phyloP scores from a whole-genome alignment of 352 stramenopile genomes.

The Phytophthora multivora region DNA sequence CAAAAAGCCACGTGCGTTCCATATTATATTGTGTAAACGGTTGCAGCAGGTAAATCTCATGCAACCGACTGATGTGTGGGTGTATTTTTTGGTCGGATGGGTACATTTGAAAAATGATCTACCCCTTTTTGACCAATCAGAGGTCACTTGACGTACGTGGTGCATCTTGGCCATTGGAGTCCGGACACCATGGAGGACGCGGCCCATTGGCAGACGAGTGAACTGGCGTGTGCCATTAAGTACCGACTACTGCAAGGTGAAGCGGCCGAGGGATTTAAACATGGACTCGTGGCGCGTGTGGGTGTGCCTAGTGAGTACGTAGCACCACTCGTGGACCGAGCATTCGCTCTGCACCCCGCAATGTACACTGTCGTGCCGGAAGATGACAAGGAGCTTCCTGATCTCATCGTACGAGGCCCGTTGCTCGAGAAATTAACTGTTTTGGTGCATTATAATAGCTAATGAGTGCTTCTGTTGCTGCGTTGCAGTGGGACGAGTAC shows the following conservation, averaged over 20 bases:
- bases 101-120: conserved; percentile 16
- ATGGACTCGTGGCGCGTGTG: conserved; percentile 40
- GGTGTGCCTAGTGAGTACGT: conserved; percentile 50
- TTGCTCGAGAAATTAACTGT: neutral
- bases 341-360: conserved; percentile 51
- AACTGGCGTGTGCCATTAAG: conserved; percentile 40
- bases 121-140: conserved; percentile 19
- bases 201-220: conserved; percentile 43
- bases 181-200: conserved; percentile 16
- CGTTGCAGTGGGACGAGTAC: conserved; percentile 64
- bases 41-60: conserved; percentile 2
- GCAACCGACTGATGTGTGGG: conserved; percentile 5
- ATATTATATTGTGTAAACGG: neutral
- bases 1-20: conserved; percentile 9
- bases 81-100: conserved; percentile 15
- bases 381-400: conserved; percentile 22
- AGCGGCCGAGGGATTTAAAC: conserved; percentile 31
- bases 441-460: conserved; percentile 13
- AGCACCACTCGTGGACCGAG: conserved; percentile 44
- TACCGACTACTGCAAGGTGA: conserved; percentile 43
- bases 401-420: conserved; percentile 43
- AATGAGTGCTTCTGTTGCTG: conserved; percentile 7
- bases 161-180: neutral
- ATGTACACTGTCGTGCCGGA: conserved; percentile 41
- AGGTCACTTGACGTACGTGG: conserved; percentile 1